Evolutionary conservation across 2,329 filamentous ascomycete species (phyloP).

Genomic region (Xylariaceae sp.): DNA sequence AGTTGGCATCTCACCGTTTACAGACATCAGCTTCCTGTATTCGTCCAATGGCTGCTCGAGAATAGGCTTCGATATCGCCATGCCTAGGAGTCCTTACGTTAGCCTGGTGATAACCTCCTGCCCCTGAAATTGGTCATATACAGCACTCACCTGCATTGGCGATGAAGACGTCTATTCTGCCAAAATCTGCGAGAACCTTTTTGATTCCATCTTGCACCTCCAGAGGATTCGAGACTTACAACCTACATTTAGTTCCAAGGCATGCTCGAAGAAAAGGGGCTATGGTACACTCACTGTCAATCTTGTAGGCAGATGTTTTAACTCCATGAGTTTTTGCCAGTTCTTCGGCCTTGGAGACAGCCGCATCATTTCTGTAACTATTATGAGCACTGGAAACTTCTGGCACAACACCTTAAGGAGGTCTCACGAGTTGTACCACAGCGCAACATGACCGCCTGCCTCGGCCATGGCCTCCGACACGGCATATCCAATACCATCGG

Average conservation of each 20-base stretch:
- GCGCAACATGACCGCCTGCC: constrained; percentile 15
- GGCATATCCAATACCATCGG: constrained; percentile 20
- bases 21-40: constrained; percentile 19
- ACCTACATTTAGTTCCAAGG: constrained; percentile 1
- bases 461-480: constrained; percentile 20
- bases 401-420: not conserved
- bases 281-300: constrained; percentile 13
- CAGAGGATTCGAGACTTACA: constrained; percentile 13
- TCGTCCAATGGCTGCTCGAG: constrained; percentile 17
- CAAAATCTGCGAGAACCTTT: constrained; percentile 17
- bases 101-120: not conserved
- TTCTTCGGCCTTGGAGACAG: constrained; percentile 12
- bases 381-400: constrained; percentile 1
- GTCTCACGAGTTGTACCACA: constrained; percentile 22
- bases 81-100: constrained; percentile 8
- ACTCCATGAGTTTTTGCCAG: constrained; percentile 13
- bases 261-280: not conserved
- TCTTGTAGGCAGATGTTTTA: constrained; percentile 15
- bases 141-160: constrained; percentile 19
- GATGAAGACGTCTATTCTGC: constrained; percentile 21
- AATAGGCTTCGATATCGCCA: constrained; percentile 19
- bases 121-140: not conserved
- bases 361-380: constrained; percentile 13
- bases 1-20: constrained; percentile 13
- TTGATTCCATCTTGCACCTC: constrained; percentile 15